Percentiles rank a stretch among this genome's conserved stretches.
Conservation (phyloP, 2,329 filamentous ascomycete genomes). For the Aspergillus arachidicola region DNA sequence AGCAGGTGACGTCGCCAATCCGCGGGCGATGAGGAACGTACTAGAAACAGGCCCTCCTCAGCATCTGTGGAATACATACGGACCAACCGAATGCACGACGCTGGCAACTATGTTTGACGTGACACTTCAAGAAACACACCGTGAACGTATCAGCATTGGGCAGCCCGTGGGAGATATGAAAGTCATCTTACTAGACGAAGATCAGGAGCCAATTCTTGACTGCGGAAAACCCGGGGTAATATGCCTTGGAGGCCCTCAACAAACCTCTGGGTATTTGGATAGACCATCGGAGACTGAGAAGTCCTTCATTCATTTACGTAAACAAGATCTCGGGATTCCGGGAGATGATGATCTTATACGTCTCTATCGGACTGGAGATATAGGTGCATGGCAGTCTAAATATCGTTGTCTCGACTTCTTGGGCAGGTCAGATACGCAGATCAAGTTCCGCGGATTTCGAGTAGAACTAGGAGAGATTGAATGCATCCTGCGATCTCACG, state of each 20-base stretch:
- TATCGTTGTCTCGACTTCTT: constrained; percentile 76
- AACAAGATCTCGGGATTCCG: neutral
- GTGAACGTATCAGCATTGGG: constrained; percentile 9
- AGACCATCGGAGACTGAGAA: constrained; percentile 59
- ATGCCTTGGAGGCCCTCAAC: constrained; percentile 71
- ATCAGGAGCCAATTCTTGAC: constrained; percentile 2
- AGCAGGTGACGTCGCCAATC: constrained; percentile 13
- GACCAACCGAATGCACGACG: constrained; percentile 16
- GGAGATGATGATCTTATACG: neutral
- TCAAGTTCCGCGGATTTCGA: constrained; percentile 87
- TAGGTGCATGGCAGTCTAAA: constrained; percentile 67
- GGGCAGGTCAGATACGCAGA: constrained; percentile 76
- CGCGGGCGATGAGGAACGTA: constrained; percentile 6
- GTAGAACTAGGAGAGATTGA: constrained; percentile 90
- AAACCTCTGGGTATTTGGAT: constrained; percentile 72
- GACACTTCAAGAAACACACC: constrained; percentile 7
- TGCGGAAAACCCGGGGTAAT: constrained; percentile 76
- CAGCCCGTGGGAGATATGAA: constrained; percentile 9
- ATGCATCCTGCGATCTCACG: constrained; percentile 57
- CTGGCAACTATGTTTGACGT: constrained; percentile 11
- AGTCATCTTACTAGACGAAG: constrained; percentile 8
- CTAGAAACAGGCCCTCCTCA: constrained; percentile 12
- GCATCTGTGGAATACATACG: constrained; percentile 19
- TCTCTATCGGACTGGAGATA: constrained; percentile 72
- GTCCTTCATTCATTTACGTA: constrained; percentile 63